Conservation (phyloP, 75 land plant genomes). For the Pinus albicaulis region DNA sequence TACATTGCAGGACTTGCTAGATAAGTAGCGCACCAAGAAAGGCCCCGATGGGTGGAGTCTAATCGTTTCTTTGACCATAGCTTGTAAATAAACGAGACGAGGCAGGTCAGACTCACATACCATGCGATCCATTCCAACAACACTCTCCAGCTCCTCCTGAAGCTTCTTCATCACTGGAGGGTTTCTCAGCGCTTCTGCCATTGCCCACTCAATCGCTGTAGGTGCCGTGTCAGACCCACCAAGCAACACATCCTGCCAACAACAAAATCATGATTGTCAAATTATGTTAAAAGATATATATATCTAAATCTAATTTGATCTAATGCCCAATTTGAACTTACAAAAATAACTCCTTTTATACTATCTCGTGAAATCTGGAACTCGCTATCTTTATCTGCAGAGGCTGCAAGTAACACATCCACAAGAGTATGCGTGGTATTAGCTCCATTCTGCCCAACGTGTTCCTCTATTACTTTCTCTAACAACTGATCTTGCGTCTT, state of each 20-base stretch:
- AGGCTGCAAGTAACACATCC: conserved; percentile 8
- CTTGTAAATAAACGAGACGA: neutral
- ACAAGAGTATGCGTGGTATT: neutral
- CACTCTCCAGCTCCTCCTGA: too few species aligned
- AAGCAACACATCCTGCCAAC: too few species aligned
- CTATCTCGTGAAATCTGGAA: neutral
- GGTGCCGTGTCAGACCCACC: too few species aligned
- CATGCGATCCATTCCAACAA: neutral
- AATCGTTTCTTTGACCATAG: neutral
- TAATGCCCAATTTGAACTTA: too few species aligned
- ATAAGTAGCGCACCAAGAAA: neutral
- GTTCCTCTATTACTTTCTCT: neutral
- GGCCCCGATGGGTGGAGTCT: conserved; percentile 15
- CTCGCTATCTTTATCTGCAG: neutral
- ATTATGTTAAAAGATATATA: too few species aligned
- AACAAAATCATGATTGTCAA: too few species aligned
- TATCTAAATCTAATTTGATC: too few species aligned
- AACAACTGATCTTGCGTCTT: neutral
- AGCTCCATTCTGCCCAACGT: neutral
- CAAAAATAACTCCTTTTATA: neutral
- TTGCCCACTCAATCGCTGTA: too few species aligned
- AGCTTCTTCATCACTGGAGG: too few species aligned
- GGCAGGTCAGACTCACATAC: neutral
- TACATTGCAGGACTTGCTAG: neutral
- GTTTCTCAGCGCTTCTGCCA: too few species aligned